Evolutionary conservation across 225 moss, liverwort and hornwort species (phyloP).

Genomic region (Polytrichum formosum): DNA sequence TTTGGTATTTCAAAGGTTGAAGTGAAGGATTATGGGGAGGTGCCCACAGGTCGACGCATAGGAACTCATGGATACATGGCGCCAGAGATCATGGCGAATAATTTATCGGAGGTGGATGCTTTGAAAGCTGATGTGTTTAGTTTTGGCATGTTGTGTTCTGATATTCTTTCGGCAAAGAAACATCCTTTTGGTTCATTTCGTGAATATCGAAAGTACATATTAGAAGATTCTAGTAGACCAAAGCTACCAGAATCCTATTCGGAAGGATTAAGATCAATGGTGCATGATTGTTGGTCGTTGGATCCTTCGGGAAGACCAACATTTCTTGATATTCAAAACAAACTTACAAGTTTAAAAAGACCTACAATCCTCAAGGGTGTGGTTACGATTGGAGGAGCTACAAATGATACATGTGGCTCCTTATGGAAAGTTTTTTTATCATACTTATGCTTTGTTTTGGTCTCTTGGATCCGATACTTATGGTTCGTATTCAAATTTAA

Average conservation of each 20-base stretch:
- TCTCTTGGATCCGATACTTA: background rate
- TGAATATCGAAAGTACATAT: no score
- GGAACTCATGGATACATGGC: slow-evolving; percentile 9
- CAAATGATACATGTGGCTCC: background rate
- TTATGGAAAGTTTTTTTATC: background rate
- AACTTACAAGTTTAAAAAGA: no score
- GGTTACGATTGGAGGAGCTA: background rate
- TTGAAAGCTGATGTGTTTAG: slow-evolving; percentile 25
- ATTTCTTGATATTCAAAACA: slow-evolving; percentile 25
- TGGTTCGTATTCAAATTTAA: background rate
- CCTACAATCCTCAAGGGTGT: no score
- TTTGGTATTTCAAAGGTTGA: slow-evolving; percentile 32
- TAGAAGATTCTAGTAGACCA: no score
- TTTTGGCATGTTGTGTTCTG: no score
- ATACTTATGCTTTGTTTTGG: no score
- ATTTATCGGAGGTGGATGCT: background rate
- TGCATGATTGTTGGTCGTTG: slow-evolving; percentile 30
- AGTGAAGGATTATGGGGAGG: background rate
- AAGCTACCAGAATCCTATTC: no score
- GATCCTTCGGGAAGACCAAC: slow-evolving; percentile 22
- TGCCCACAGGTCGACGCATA: background rate
- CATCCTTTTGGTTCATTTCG: no score
- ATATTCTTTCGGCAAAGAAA: no score
- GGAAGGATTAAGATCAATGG: slow-evolving; percentile 18
- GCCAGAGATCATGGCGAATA: slow-evolving; percentile 14